Conservation (phyloP, 768 basidiomycete species). For the Paxillus ammoniavirescens region DNA sequence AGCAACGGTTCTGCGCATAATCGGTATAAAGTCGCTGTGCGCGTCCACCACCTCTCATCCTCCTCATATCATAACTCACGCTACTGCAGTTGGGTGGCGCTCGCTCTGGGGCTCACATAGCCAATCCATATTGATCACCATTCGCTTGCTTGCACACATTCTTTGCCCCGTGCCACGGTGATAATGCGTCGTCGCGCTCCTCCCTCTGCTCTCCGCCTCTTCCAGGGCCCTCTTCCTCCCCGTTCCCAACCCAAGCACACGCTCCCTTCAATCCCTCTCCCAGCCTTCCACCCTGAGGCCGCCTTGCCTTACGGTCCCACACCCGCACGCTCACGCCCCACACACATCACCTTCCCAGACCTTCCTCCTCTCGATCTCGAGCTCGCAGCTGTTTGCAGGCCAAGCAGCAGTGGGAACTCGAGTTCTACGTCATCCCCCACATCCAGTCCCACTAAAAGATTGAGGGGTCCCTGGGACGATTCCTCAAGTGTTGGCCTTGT, state of each 20-base stretch:
- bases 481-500: slow-evolving; percentile 41
- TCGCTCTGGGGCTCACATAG: neutral
- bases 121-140: neutral
- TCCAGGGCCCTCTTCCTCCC: slow-evolving; percentile 60
- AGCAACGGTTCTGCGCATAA: neutral
- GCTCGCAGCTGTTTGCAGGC: slow-evolving; percentile 14
- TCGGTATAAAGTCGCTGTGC: neutral
- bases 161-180: neutral
- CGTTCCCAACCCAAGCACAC: slow-evolving; percentile 61
- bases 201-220: slow-evolving; percentile 62
- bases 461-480: slow-evolving; percentile 62
- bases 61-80: neutral
- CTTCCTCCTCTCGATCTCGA: slow-evolving; percentile 25
- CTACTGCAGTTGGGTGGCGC: neutral
- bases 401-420: slow-evolving; percentile 7
- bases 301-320: slow-evolving; percentile 20
- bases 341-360: slow-evolving; percentile 14
- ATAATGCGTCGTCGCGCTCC: slow-evolving; percentile 68
- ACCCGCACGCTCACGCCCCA: slow-evolving; percentile 14
- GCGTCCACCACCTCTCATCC: neutral
- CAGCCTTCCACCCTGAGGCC: slow-evolving; percentile 41
- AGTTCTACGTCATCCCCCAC: slow-evolving; percentile 18
- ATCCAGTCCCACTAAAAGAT: slow-evolving; percentile 14
- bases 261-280: slow-evolving; percentile 64
- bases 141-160: neutral